These are phyloP conservation scores for Gossypium longicalyx DNA, from an alignment of 345 rosid species.

Conservation along the genomic window DNA sequence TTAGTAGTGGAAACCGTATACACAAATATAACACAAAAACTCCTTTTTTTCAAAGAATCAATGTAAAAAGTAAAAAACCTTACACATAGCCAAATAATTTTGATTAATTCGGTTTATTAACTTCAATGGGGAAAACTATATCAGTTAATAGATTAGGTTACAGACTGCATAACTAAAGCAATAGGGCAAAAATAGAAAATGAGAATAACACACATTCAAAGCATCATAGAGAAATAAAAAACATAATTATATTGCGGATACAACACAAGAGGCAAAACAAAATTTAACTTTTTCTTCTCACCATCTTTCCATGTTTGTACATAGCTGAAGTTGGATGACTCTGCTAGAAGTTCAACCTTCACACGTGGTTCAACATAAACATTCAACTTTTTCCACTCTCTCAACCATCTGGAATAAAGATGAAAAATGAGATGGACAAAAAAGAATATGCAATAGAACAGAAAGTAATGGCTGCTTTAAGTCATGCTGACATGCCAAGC, in stretches of 20 bases:
- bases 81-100: neutral
- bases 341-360: conserved; percentile 65
- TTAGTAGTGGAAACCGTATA: neutral
- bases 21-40: neutral
- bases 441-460: neutral
- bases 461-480: neutral
- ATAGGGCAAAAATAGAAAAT: neutral
- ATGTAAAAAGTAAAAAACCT: neutral
- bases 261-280: neutral
- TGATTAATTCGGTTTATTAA: neutral
- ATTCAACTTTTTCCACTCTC: conserved; percentile 57
- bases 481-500: conserved; percentile 5
- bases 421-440: conserved; percentile 11
- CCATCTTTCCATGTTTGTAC: conserved; percentile 95
- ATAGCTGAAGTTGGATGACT: conserved; percentile 70
- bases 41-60: neutral
- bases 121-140: neutral
- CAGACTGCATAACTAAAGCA: neutral
- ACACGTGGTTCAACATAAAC: conserved; percentile 90
- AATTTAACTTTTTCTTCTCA: conserved; percentile 24
- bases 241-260: neutral
- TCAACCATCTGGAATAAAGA: conserved; percentile 72
- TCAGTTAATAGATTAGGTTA: neutral
- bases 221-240: neutral
- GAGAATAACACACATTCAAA: neutral